phyloP scores from a whole-genome alignment of 2,329 filamentous ascomycete species.

The Lachnellula subtilissima region DNA sequence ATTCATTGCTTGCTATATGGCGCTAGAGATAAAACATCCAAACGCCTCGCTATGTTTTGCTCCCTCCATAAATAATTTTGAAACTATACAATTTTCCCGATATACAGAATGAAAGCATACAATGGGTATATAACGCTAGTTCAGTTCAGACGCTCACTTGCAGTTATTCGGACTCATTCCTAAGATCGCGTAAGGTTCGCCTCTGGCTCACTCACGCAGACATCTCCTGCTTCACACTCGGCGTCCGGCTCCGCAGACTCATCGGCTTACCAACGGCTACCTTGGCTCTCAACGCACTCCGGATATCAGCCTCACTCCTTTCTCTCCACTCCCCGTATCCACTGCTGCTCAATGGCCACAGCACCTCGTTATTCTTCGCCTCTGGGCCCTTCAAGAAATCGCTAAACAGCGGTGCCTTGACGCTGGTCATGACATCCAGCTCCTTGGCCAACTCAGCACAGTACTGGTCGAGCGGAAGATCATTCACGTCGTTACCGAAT shows the following conservation, averaged over 20 bases:
- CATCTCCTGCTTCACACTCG: not conserved
- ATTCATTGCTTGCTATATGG: no score
- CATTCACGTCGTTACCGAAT: conserved; percentile 79
- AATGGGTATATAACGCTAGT: no score
- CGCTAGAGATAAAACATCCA: no score
- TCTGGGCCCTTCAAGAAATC: conserved; percentile 17
- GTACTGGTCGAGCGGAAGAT: conserved; percentile 70
- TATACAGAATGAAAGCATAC: no score
- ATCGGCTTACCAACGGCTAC: conserved; percentile 16
- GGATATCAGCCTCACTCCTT: conserved; percentile 41
- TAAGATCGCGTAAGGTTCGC: not conserved
- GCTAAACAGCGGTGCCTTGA: conserved; percentile 15
- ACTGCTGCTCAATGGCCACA: conserved; percentile 36
- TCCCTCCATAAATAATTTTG: no score
- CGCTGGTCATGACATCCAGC: conserved; percentile 58
- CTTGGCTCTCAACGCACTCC: conserved; percentile 27
- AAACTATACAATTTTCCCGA: no score
- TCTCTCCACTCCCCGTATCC: conserved; percentile 41
- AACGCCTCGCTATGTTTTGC: no score
- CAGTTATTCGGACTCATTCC: not conserved
- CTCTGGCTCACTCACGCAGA: not conserved
- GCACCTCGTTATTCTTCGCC: conserved; percentile 27
- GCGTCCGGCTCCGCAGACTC: not conserved
- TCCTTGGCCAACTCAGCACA: conserved; percentile 71
- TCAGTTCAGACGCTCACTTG: no score